These are phyloP conservation scores for Apiospora phragmitis DNA, from an alignment of 2,329 filamentous ascomycete genomes.

Conservation along the genomic window DNA sequence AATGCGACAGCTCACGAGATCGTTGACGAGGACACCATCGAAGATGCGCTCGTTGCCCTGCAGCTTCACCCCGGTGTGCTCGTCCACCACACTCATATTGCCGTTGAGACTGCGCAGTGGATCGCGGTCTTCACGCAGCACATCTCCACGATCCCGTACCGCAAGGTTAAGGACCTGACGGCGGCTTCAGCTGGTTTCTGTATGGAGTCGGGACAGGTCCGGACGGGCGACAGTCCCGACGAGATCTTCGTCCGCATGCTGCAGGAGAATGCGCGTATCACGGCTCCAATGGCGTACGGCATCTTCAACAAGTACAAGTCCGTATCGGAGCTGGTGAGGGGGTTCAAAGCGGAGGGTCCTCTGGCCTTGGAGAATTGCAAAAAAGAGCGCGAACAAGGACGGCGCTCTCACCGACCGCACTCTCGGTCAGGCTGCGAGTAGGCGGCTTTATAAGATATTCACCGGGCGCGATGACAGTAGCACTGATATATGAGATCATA, in stretches of 20 bases:
- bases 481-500: slow-evolving; percentile 49
- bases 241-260: slow-evolving; percentile 77
- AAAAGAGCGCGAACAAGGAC: slow-evolving; percentile 56
- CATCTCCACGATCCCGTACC: slow-evolving; percentile 75
- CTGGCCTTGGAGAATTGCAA: slow-evolving; percentile 61
- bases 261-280: slow-evolving; percentile 72
- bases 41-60: slow-evolving; percentile 69
- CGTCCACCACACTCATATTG: slow-evolving; percentile 66
- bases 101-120: slow-evolving; percentile 70
- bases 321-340: slow-evolving; percentile 58
- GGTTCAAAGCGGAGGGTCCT: slow-evolving; percentile 60
- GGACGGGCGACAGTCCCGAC: slow-evolving; percentile 61
- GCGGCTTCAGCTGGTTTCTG: slow-evolving; percentile 66
- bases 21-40: slow-evolving; percentile 67
- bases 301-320: slow-evolving; percentile 62
- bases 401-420: slow-evolving; percentile 55
- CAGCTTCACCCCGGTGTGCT: slow-evolving; percentile 68
- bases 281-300: slow-evolving; percentile 70
- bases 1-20: slow-evolving; percentile 48
- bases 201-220: slow-evolving; percentile 78
- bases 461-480: slow-evolving; percentile 55
- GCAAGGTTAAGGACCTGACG: slow-evolving; percentile 50
- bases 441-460: slow-evolving; percentile 61
- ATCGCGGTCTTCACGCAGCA: slow-evolving; percentile 75
- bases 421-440: slow-evolving; percentile 60